phyloP scores from a whole-genome alignment of 768 basidiomycete species.

The Leucogyrophana mollusca region DNA sequence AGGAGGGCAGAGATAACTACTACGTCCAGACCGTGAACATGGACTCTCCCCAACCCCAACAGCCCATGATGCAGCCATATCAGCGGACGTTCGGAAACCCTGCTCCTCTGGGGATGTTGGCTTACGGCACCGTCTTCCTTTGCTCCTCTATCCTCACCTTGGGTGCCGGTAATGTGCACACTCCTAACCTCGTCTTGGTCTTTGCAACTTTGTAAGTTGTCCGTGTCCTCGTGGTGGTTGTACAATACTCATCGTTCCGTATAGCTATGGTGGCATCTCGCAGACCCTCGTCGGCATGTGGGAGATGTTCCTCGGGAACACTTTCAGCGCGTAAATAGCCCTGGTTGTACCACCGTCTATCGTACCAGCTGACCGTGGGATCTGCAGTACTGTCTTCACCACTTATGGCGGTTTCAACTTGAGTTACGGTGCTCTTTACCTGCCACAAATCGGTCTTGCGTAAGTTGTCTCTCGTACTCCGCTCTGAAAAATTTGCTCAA shows the following conservation, averaged over 20 bases:
- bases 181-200: conserved; percentile 24
- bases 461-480: conserved; percentile 7
- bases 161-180: conserved; percentile 13
- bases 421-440: conserved; percentile 24
- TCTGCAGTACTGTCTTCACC: conserved; percentile 21
- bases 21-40: conserved; percentile 25
- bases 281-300: conserved; percentile 30
- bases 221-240: not conserved
- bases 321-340: conserved; percentile 23
- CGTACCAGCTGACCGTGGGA: not conserved
- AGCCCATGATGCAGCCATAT: conserved; percentile 20
- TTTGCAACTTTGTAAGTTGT: conserved; percentile 25
- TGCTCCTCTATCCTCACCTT: conserved; percentile 27
- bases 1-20: conserved; percentile 22
- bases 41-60: conserved; percentile 11
- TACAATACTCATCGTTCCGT: conserved; percentile 1
- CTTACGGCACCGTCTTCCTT: conserved; percentile 27
- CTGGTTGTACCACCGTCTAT: not conserved
- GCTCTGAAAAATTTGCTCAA: not conserved
- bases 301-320: conserved; percentile 31
- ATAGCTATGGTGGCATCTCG: conserved; percentile 29
- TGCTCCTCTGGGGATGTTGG: conserved; percentile 26
- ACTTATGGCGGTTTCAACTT: conserved; percentile 30
- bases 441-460: conserved; percentile 25
- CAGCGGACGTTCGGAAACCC: conserved; percentile 27